Evolutionary conservation across 805 yeast species (phyloP), one percentile per base, ranked within the genome.

Genomic region (Saccharomycopsis synnaedendra): DNA sequence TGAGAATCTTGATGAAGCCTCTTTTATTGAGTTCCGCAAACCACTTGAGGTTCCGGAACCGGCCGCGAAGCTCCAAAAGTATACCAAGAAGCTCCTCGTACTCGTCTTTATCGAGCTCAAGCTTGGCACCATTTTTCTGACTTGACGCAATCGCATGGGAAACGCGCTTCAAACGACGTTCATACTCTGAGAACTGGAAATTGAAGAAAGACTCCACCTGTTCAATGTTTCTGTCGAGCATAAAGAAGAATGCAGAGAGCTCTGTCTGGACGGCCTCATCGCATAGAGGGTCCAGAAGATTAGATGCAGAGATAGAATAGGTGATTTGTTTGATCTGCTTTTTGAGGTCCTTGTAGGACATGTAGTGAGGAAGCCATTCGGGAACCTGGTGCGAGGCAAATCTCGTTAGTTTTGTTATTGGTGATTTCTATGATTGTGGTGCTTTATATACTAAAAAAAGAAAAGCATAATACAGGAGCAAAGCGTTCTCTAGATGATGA

Each of bases 1-100:
- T 89, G 59, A 90, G 69, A 54, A 90, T 90, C 66, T 89, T 89
- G 46, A 80, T 75, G 56, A 88, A 85, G 0, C 96, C 97, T 52
- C 94, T 78, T 59, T 83, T 85, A 68, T 89, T 89, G 57, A 89
- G 75, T 59, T 90, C 97, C 29, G 94, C 94, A 62, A 76, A 89
- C 96, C 97, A 90, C 62, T 85, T 88, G 60, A 89, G 69, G 63
- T 88, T 88, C 49, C 96, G 72, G 52, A 84, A 76, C 50, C 78
- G 78, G 11, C 82, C 72, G 42, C 95, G 72, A 46, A 87, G 68
- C 61, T 88, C 96, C 28, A 87, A 68, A 37, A 89, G 65, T 19
- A 87, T 80, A 28, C 76, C 78, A 32, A 78, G 64, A 35, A 82
- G 66, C 55, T 83, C 89, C 44, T 78, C 82, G 1, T 70, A 48